Evolutionary conservation across 495 filamentous ascomycete genomes (phyloP), one percentile per base, ranked within the genome.

Genomic region (Aspergillus ostianus): DNA sequence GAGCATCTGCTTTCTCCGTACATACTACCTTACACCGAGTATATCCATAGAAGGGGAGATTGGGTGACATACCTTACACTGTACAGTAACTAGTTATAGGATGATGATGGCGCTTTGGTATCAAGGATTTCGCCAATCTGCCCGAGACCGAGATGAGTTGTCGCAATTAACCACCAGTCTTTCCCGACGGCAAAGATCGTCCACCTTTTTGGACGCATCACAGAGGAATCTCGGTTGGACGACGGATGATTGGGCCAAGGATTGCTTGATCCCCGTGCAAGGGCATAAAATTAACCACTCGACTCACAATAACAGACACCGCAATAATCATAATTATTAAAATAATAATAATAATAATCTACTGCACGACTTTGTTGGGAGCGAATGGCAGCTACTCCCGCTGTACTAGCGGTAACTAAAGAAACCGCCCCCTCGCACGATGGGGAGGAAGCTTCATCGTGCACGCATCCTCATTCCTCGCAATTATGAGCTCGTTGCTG

Each of bases 141-240:
- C 23, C 23, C 23, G 23, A 26, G 23, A 26, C 23, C 23, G 26
- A 54, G 61, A 53, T 63, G 62, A 68, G 65, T 63, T 68, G 65
- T 68, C 36, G 48, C 27, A 53, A 61, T 55, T 58, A 36, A 57
- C 49, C 48, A 58, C 49, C 57, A 56, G 49, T 57, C 50, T 26
- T 51, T 41, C 10, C 36, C 13, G 36, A 41, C 36, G 36, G 36
- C 51, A 53, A 46, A 53, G 62, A 61, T 63, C 62, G 63, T 67
- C 60, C 47, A 53, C 44, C 61, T 64, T 67, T 61, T 67, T 61
- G 41, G 65, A 67, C 56, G 57, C 62, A 57, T 63, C 62, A 67
- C 60, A 53, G 56, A 58, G 60, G 47, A 59, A 60, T 65, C 60
- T 56, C 55, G 53, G 53, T 44, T 57, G 23, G n/a, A 36, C 48